Base-by-base conservation (phyloP, 495 filamentous ascomycete species). In the Penicillium daleae region DNA sequence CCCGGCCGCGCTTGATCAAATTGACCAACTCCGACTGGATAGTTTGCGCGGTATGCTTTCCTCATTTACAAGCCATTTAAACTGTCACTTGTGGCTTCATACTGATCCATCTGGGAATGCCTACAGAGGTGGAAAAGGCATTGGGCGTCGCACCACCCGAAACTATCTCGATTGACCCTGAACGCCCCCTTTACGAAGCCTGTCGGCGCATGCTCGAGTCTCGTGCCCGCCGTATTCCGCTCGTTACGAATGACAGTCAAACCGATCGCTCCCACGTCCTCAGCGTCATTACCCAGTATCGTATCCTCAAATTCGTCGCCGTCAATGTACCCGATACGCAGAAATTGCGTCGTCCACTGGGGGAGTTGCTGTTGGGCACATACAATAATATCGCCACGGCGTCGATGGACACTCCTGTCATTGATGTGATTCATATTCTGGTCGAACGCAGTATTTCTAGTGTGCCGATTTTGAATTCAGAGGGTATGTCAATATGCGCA, bases 301-400 rank as follows among this genome's bases (percentile, higher is more conserved):
- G 95, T 52, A 98, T 99, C 64, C 84, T 99, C 58, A 98, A 98
- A 72, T 99, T 99, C 68, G 93, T 99, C 37, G 93, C 96, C 12
- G 95, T 99, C 78, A 99, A 98, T 72, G 93, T 98, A 35, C 85
- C 85, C 52, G 89, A 97, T 73, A 97, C 93, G 9, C 88, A 93
- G 75, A 86, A 92, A 78, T 80, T 99, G 49, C 89, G 92, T 69
- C 97, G 96, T 75, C 88, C 93, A 10, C 78, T 99, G 57, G 83
- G 86, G 48, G 92, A 97, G 52, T 82, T 98, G n/a, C 83, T 87
- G 26, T 79, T 98, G 26, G 96, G 96, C 13, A 94, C 92, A 6
- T 98, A 96, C 70, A 79, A 83, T 26, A 83, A 91, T 65, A 77
- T 98, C 32, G 84, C 86, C 35, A 96, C 92, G 4, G 92, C 95